phyloP scores from a whole-genome alignment of 2,329 filamentous ascomycete species.

The Trichoderma brevicompactum region DNA sequence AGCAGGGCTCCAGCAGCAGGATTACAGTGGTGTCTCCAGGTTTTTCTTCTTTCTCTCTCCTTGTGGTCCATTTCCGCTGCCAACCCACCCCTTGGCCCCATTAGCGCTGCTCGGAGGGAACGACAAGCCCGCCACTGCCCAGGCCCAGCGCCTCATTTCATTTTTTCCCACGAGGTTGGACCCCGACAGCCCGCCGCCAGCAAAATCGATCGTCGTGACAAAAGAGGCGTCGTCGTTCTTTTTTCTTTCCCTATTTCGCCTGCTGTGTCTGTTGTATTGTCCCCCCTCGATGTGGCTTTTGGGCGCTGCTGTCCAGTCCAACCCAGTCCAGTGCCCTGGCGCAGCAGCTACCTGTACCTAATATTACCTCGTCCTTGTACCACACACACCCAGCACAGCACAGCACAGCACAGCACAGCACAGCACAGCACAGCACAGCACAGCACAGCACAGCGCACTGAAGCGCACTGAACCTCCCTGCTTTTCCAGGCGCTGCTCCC shows the following conservation, averaged over 20 bases:
- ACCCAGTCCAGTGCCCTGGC: too few species aligned
- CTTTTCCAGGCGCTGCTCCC: background rate
- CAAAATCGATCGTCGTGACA: background rate
- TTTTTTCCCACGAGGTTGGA: constrained; percentile 17
- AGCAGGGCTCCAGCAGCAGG: constrained; percentile 2
- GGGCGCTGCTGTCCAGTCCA: too few species aligned
- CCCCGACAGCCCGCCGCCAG: constrained; percentile 7
- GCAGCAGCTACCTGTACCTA: too few species aligned
- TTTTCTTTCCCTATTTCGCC: background rate
- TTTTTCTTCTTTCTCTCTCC: background rate
- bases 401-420: background rate
- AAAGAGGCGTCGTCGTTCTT: too few species aligned
- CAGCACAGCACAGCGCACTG: background rate
- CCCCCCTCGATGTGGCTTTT: too few species aligned
- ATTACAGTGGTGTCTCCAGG: constrained; percentile 13
- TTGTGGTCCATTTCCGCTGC: constrained; percentile 18
- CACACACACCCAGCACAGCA: background rate
- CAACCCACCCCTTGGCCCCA: constrained; percentile 20
- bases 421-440: background rate
- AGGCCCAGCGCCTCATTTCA: constrained; percentile 27
- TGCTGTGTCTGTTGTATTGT: background rate
- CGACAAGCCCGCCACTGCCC: constrained; percentile 26
- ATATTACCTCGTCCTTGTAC: background rate
- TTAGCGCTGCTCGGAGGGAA: constrained; percentile 23
- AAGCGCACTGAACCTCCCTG: constrained; percentile 10